phyloP scores from a whole-genome alignment of 352 stramenopile genomes.

The Blastocystis sp. region DNA sequence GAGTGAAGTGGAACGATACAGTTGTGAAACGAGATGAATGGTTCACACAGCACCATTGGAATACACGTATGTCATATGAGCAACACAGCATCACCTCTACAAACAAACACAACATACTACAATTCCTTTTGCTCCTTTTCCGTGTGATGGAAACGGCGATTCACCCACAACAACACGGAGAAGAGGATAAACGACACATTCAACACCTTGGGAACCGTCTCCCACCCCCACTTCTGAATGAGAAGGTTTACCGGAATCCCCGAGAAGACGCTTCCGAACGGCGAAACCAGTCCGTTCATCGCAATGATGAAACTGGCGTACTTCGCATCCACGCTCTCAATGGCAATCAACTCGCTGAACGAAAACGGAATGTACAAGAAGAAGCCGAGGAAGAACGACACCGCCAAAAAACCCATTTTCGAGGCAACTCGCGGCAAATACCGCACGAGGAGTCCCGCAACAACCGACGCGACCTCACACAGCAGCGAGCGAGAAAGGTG shows the following conservation, averaged over 20 bases:
- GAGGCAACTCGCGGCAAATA: background rate
- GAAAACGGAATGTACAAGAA: conserved; percentile 42
- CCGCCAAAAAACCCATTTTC: background rate
- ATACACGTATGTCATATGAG: too few species aligned
- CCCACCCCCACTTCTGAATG: background rate
- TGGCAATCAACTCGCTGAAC: conserved; percentile 33
- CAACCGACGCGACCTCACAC: background rate
- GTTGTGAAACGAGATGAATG: too few species aligned
- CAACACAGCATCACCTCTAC: too few species aligned
- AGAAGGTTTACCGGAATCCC: conserved; percentile 17
- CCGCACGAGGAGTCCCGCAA: background rate
- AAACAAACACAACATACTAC: background rate
- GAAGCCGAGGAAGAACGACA: conserved; percentile 7
- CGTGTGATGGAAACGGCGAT: background rate
- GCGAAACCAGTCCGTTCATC: conserved; percentile 33
- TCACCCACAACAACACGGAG: conserved; percentile 4
- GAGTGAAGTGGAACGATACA: too few species aligned
- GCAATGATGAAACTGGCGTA: conserved; percentile 23
- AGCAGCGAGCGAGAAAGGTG: background rate
- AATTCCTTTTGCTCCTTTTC: background rate
- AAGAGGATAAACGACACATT: background rate
- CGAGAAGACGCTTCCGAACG: conserved; percentile 40
- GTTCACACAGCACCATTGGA: too few species aligned
- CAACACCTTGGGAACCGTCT: background rate
- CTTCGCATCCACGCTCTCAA: conserved; percentile 1